Conservation (phyloP, 805 yeast genomes). For the Yarrowia sp. region DNA sequence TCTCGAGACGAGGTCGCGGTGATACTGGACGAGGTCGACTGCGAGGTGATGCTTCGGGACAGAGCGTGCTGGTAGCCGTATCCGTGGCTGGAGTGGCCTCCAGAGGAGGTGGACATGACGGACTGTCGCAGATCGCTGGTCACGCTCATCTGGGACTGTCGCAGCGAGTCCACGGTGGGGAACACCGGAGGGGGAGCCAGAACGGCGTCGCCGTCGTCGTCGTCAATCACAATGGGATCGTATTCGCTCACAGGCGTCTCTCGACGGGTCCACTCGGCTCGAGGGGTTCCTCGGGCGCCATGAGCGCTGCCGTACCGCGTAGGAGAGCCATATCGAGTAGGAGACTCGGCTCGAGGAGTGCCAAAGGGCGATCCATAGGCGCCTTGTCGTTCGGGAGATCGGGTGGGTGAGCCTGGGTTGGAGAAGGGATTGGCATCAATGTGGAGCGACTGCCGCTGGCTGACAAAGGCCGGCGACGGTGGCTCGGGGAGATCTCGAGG, state of each 20-base stretch:
- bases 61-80: not conserved
- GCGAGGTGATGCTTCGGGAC: slow-evolving; percentile 14
- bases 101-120: slow-evolving; percentile 15
- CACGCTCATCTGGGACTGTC: slow-evolving; percentile 11
- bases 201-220: slow-evolving; percentile 17
- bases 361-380: slow-evolving; percentile 25
- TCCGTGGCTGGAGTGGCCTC: slow-evolving; percentile 11
- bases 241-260: slow-evolving; percentile 58
- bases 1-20: slow-evolving; percentile 18
- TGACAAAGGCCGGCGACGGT: slow-evolving; percentile 26
- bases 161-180: slow-evolving; percentile 24
- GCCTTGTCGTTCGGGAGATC: slow-evolving; percentile 11
- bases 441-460: slow-evolving; percentile 24
- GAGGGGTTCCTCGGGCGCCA: slow-evolving; percentile 45
- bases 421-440: slow-evolving; percentile 26
- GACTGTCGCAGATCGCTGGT: slow-evolving; percentile 13
- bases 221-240: slow-evolving; percentile 33
- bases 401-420: slow-evolving; percentile 27
- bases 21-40: not conserved
- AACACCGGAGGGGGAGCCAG: slow-evolving; percentile 24
- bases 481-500: slow-evolving; percentile 26
- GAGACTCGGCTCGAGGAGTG: slow-evolving; percentile 27
- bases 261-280: slow-evolving; percentile 64
- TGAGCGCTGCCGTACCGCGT: slow-evolving; percentile 29
- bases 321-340: slow-evolving; percentile 32